phyloP scores from a whole-genome alignment of 148 eudicot species.

The Oxyria digyna region DNA sequence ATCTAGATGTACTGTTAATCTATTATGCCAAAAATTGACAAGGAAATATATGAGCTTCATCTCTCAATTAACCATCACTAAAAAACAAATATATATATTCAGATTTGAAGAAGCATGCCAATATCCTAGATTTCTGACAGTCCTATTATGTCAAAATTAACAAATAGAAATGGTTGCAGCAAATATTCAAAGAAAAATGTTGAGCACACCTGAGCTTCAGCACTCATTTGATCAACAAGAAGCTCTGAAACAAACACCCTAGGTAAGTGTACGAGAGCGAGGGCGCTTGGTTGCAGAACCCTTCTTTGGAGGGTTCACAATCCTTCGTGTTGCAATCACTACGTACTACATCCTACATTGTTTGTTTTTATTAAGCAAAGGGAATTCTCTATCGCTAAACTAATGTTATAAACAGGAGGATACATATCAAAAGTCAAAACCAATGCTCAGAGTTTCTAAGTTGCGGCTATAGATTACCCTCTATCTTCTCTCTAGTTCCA shows the following conservation, averaged over 20 bases:
- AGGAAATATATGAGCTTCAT: too few relatives aligned
- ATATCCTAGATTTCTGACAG: too few relatives aligned
- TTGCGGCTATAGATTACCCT: neutral
- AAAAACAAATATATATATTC: too few relatives aligned
- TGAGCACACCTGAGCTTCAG: conserved; percentile 61
- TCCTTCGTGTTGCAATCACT: conserved; percentile 70
- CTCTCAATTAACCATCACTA: too few relatives aligned
- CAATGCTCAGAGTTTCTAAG: neutral
- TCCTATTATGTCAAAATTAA: too few relatives aligned
- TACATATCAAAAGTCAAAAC: neutral
- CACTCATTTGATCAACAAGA: conserved; percentile 84
- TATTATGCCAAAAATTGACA: too few relatives aligned
- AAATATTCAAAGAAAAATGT: neutral
- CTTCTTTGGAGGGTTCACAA: conserved; percentile 81
- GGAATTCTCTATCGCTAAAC: neutral
- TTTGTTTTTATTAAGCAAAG: too few relatives aligned
- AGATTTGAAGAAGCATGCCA: too few relatives aligned
- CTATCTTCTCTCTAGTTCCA: neutral
- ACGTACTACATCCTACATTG: conserved; percentile 69
- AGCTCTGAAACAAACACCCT: conserved; percentile 94
- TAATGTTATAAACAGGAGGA: neutral
- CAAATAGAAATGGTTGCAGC: too few relatives aligned
- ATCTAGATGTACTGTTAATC: too few relatives aligned
- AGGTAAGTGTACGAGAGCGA: conserved; percentile 80
- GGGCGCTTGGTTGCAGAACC: conserved; percentile 83